Conservation (phyloP, 2,329 filamentous ascomycete species). For the Paecilomyces niveus region DNA sequence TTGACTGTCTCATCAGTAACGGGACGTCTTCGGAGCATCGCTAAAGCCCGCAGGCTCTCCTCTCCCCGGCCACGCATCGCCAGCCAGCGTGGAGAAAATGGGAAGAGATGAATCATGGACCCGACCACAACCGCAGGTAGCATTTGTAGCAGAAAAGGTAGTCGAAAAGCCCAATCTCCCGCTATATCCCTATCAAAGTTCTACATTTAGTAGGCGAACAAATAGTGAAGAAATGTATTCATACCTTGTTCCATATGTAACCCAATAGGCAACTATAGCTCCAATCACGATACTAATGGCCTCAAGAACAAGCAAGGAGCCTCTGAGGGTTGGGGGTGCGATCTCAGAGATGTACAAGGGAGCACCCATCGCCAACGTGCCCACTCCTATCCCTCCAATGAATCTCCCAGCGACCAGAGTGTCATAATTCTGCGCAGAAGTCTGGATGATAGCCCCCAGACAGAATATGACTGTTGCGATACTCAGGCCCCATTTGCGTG, state of each 20-base stretch:
- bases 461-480: neutral
- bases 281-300: neutral
- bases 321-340: neutral
- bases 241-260: neutral
- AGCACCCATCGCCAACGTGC: neutral
- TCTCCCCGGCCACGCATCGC: constrained; percentile 28
- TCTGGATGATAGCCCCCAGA: neutral
- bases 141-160: constrained; percentile 38
- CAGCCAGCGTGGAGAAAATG: constrained; percentile 38
- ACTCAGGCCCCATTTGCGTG: too few species aligned
- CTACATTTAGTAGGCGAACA: neutral
- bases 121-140: constrained; percentile 33
- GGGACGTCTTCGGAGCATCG: constrained; percentile 28
- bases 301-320: constrained; percentile 7
- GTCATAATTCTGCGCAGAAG: neutral
- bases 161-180: too few species aligned
- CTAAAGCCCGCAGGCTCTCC: constrained; percentile 36
- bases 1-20: constrained; percentile 32
- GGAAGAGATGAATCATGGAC: constrained; percentile 37
- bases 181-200: too few species aligned
- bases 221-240: too few species aligned
- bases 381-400: neutral
- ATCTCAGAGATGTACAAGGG: neutral
- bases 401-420: neutral
- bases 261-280: constrained; percentile 1